Evolutionary conservation across 495 filamentous ascomycete species (phyloP).

Genomic region (Neurospora terricola): DNA sequence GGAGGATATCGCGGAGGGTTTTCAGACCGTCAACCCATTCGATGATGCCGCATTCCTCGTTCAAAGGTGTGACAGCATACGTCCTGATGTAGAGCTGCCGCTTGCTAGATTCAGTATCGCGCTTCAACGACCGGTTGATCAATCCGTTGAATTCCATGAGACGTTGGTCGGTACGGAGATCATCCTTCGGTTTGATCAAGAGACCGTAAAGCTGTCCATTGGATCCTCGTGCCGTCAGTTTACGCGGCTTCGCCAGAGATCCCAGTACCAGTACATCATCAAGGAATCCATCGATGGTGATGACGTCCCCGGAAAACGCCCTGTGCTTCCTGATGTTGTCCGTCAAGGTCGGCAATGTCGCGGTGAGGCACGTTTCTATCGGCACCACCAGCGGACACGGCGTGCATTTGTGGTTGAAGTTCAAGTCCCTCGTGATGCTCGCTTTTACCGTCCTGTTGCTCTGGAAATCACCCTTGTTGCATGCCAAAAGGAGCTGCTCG

Average conservation of each 20-base stretch:
- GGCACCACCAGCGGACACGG: conserved; percentile 82
- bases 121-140: conserved; percentile 89
- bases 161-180: conserved; percentile 90
- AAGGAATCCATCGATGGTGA: conserved; percentile 51
- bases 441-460: conserved; percentile 54
- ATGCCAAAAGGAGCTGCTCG: conserved; percentile 71
- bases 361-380: conserved; percentile 72
- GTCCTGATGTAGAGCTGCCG: conserved; percentile 82
- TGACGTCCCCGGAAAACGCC: conserved; percentile 60
- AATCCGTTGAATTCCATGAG: conserved; percentile 99
- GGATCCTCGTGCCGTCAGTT: conserved; percentile 76
- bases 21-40: conserved; percentile 98
- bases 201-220: conserved; percentile 83
- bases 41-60: conserved; percentile 95
- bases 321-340: conserved; percentile 64
- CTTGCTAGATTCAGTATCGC: conserved; percentile 80
- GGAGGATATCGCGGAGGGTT: conserved; percentile 83
- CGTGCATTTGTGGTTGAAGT: conserved; percentile 74
- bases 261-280: conserved; percentile 84
- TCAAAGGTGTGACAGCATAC: conserved; percentile 90
- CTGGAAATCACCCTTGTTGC: conserved; percentile 61
- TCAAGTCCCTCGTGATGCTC: conserved; percentile 62
- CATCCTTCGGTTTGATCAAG: conserved; percentile 95
- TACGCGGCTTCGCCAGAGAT: conserved; percentile 86
- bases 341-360: conserved; percentile 66